Evolutionary conservation across 306 rosid genomes (phyloP).

Genomic region (Quercus cerris): DNA sequence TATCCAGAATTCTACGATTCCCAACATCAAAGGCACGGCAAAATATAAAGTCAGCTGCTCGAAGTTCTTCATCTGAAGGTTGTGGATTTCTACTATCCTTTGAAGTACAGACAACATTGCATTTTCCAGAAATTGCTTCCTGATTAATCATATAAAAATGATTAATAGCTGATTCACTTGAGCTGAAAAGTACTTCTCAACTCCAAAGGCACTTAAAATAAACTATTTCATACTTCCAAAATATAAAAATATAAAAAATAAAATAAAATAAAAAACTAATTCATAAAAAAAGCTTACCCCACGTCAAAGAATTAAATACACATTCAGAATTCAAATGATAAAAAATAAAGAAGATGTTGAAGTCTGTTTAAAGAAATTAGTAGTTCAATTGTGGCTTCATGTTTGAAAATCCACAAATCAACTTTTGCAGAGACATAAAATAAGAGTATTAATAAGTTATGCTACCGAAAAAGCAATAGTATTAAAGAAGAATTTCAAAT

Average conservation of each 20-base stretch:
- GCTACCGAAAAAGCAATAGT: neutral
- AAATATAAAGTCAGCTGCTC: slow-evolving; percentile 69
- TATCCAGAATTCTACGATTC: slow-evolving; percentile 33
- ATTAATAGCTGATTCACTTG: neutral
- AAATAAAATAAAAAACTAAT: neutral
- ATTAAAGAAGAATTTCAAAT: neutral
- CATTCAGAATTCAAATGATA: neutral
- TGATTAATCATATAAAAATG: slow-evolving; percentile 20
- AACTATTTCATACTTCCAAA: neutral
- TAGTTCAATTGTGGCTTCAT: neutral
- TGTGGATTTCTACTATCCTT: slow-evolving; percentile 61
- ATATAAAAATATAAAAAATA: no score
- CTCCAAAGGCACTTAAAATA: neutral
- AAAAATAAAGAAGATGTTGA: neutral
- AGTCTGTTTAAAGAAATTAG: no score
- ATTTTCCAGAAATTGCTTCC: slow-evolving; percentile 95
- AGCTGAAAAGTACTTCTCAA: neutral
- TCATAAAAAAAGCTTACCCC: neutral
- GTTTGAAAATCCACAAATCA: neutral
- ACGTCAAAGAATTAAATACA: neutral
- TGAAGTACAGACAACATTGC: slow-evolving; percentile 67
- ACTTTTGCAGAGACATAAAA: neutral
- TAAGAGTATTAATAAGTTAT: neutral
- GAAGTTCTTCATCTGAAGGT: slow-evolving; percentile 49
- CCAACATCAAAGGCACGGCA: slow-evolving; percentile 77